Evolutionary conservation across 352 stramenopile species (phyloP).

Genomic region (Globisporangium viniferum): DNA sequence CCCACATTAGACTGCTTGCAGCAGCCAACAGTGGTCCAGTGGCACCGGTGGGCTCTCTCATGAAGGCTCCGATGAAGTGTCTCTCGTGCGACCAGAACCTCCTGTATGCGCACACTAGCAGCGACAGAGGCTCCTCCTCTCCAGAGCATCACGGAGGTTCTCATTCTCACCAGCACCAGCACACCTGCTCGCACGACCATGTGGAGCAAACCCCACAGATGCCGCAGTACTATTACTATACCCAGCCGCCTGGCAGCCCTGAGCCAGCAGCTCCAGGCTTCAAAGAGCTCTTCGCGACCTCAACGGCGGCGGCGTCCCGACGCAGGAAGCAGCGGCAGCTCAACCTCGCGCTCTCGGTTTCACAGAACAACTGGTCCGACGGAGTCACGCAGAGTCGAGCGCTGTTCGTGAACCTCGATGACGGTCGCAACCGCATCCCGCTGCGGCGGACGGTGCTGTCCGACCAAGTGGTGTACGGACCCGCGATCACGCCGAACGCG

Average conservation of each 20-base stretch:
- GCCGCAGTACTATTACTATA: background rate
- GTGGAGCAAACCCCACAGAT: background rate
- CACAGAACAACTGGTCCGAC: conserved; percentile 17
- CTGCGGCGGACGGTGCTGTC: conserved; percentile 45
- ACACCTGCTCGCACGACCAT: background rate
- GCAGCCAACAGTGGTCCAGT: conserved; percentile 16
- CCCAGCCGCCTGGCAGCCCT: background rate
- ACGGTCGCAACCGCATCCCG: conserved; percentile 57
- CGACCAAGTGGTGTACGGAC: conserved; percentile 64
- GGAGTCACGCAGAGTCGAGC: conserved; percentile 7
- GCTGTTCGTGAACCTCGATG: conserved; percentile 49
- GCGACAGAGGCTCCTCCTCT: background rate
- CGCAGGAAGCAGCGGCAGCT: conserved; percentile 17
- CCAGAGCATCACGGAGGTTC: conserved; percentile 8
- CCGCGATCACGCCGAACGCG: conserved; percentile 51
- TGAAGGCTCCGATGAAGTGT: conserved; percentile 55
- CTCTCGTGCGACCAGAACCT: conserved; percentile 61
- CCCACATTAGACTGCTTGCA: conserved; percentile 26
- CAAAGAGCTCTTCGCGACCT: conserved; percentile 14
- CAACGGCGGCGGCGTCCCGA: conserved; percentile 8
- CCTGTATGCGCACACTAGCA: conserved; percentile 18
- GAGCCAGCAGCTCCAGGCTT: background rate
- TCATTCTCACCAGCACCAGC: conserved; percentile 2
- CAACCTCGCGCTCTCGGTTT: background rate
- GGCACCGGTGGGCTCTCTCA: conserved; percentile 29